Percentiles rank a stretch among this genome's conserved stretches.
Evolutionary conservation across 2,329 filamentous ascomycete species (phyloP).

Genomic region (Colletotrichum musae): DNA sequence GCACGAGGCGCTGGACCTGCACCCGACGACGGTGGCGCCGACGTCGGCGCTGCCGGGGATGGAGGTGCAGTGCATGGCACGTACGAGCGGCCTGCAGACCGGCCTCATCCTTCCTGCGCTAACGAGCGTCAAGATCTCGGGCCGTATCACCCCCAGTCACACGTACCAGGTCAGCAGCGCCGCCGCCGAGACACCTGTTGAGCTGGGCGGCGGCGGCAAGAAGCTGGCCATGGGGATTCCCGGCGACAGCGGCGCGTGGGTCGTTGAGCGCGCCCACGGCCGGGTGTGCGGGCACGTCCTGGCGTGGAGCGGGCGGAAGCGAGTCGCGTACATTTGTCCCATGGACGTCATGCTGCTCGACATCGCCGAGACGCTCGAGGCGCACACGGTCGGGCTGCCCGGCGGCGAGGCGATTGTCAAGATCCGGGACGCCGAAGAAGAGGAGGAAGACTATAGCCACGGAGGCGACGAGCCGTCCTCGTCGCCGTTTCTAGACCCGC

Average conservation of each 20-base stretch:
- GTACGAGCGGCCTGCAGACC: slow-evolving; percentile 86
- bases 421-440: slow-evolving; percentile 43
- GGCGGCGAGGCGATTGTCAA: slow-evolving; percentile 65
- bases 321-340: slow-evolving; percentile 91
- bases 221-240: slow-evolving; percentile 74
- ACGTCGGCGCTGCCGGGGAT: slow-evolving; percentile 77
- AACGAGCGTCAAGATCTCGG: slow-evolving; percentile 89
- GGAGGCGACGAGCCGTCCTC: slow-evolving; percentile 32
- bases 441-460: slow-evolving; percentile 25
- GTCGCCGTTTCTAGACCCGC: slow-evolving; percentile 40
- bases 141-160: slow-evolving; percentile 84
- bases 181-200: slow-evolving; percentile 30
- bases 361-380: slow-evolving; percentile 83
- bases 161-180: slow-evolving; percentile 72
- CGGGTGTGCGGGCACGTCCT: slow-evolving; percentile 91
- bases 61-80: slow-evolving; percentile 88
- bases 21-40: slow-evolving; percentile 72
- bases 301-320: slow-evolving; percentile 86
- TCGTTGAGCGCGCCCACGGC: slow-evolving; percentile 84
- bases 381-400: slow-evolving; percentile 79
- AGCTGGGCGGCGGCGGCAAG: slow-evolving; percentile 37
- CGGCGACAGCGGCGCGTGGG: slow-evolving; percentile 94
- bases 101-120: slow-evolving; percentile 85
- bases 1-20: slow-evolving; percentile 54
- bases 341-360: slow-evolving; percentile 93